These are phyloP conservation scores for Cryptococcus sp. DNA, from an alignment of 1,284 basidiomycete species.

Conservation along the genomic window DNA sequence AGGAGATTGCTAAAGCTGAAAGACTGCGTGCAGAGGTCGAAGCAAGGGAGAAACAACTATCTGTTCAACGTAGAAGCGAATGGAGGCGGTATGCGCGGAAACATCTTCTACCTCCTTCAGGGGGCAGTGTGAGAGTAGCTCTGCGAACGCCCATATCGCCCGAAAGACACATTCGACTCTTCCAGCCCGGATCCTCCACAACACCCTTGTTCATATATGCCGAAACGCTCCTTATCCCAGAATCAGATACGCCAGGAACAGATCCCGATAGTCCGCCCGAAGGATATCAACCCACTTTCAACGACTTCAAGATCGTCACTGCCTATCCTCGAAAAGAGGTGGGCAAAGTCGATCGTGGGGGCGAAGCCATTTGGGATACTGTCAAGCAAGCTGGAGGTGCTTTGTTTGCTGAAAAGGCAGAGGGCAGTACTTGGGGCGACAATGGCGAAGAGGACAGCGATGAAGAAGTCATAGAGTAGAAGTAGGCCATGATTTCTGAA, in stretches of 20 bases:
- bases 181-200: conserved; percentile 32
- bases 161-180: conserved; percentile 38
- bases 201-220: conserved; percentile 45
- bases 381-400: conserved; percentile 47
- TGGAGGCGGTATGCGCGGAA: conserved; percentile 50
- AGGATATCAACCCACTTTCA: conserved; percentile 32
- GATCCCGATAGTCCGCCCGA: conserved; percentile 41
- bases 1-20: conserved; percentile 22
- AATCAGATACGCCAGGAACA: conserved; percentile 14
- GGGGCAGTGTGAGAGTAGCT: conserved; percentile 34
- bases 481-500: not conserved
- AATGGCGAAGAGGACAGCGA: conserved; percentile 18
- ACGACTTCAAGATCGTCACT: conserved; percentile 43
- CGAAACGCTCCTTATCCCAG: conserved; percentile 46
- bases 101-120: conserved; percentile 35
- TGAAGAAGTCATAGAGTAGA: conserved; percentile 10
- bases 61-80: conserved; percentile 18
- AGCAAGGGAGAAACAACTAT: conserved; percentile 15
- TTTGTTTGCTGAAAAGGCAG: conserved; percentile 47
- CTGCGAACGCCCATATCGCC: conserved; percentile 42
- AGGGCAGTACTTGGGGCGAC: conserved; percentile 34
- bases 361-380: conserved; percentile 42
- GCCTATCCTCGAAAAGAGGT: conserved; percentile 46
- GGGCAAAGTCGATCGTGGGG: conserved; percentile 27
- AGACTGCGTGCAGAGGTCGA: conserved; percentile 25